phyloP scores from a whole-genome alignment of 768 basidiomycete species.

The Candolleomyces efflorescens region DNA sequence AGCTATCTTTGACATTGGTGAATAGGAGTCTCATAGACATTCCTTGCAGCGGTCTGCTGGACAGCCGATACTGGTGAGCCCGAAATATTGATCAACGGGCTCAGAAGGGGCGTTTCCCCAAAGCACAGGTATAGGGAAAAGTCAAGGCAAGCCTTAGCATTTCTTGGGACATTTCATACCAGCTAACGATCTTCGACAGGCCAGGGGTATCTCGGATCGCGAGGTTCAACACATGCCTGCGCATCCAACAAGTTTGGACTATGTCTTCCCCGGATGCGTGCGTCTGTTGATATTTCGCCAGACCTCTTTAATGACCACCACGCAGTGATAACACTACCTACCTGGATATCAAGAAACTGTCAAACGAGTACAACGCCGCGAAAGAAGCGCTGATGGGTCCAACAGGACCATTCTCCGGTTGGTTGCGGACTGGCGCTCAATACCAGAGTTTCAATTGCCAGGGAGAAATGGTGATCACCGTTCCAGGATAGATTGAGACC shows the following conservation, averaged over 20 bases:
- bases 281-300: not conserved
- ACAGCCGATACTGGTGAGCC: constrained; percentile 39
- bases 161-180: not conserved
- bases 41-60: constrained; percentile 63
- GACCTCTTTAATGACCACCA: not conserved
- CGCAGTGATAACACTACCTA: constrained; percentile 2
- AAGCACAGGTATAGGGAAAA: constrained; percentile 63
- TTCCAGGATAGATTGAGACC: too few relatives aligned
- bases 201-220: constrained; percentile 32
- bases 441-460: constrained; percentile 47
- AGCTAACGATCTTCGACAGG: constrained; percentile 10
- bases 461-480: constrained; percentile 11
- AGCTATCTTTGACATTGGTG: constrained; percentile 4
- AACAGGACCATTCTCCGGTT: constrained; percentile 52
- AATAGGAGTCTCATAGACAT: not conserved
- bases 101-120: constrained; percentile 71
- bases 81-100: constrained; percentile 75
- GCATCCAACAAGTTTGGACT: constrained; percentile 10
- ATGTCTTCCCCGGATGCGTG: not conserved
- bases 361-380: constrained; percentile 38
- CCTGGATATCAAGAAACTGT: constrained; percentile 4
- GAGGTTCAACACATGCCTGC: constrained; percentile 43
- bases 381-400: constrained; percentile 44
- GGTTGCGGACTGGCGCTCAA: constrained; percentile 50
- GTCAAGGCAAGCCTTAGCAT: constrained; percentile 42